Percentiles rank a stretch among this genome's conserved stretches.
These are phyloP conservation scores for Brettanomyces anomalus DNA, from an alignment of 805 yeast species.

Conservation along the genomic window DNA sequence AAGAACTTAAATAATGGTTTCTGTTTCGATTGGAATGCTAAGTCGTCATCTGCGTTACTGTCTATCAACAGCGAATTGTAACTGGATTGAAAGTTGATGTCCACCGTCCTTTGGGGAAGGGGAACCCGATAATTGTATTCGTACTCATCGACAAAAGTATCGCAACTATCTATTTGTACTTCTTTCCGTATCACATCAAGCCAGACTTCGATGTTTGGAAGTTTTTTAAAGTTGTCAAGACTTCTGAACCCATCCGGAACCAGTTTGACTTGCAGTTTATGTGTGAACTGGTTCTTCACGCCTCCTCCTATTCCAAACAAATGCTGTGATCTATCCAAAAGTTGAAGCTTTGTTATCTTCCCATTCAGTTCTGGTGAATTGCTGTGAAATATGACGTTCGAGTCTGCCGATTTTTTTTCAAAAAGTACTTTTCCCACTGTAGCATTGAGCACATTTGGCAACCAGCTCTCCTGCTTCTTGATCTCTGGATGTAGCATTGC, in stretches of 20 bases:
- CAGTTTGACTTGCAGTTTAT: constrained; percentile 21
- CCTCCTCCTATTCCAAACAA: constrained; percentile 25
- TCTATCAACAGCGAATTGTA: constrained; percentile 19
- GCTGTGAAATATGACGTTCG: constrained; percentile 16
- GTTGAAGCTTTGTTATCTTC: constrained; percentile 13
- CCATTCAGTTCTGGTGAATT: constrained; percentile 19
- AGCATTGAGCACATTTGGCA: constrained; percentile 18
- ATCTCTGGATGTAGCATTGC: constrained; percentile 7
- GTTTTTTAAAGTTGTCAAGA: constrained; percentile 12
- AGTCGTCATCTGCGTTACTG: constrained; percentile 9
- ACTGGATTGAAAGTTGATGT: constrained; percentile 23
- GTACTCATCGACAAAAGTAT: constrained; percentile 19
- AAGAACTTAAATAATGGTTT: constrained; percentile 14
- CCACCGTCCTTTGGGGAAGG: constrained; percentile 18
- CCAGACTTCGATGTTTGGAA: constrained; percentile 26
- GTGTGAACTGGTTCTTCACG: constrained; percentile 19
- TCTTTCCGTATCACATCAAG: constrained; percentile 17
- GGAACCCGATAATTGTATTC: constrained; percentile 20
- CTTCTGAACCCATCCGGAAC: constrained; percentile 23
- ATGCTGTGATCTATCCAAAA: constrained; percentile 16
- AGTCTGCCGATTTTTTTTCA: constrained; percentile 5
- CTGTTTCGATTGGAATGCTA: constrained; percentile 11
- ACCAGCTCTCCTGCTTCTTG: constrained; percentile 8
- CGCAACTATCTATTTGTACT: constrained; percentile 14
- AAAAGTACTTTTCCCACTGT: constrained; percentile 22